phyloP scores from a whole-genome alignment of 2,329 filamentous ascomycete species.

The Colletotrichum sp. region DNA sequence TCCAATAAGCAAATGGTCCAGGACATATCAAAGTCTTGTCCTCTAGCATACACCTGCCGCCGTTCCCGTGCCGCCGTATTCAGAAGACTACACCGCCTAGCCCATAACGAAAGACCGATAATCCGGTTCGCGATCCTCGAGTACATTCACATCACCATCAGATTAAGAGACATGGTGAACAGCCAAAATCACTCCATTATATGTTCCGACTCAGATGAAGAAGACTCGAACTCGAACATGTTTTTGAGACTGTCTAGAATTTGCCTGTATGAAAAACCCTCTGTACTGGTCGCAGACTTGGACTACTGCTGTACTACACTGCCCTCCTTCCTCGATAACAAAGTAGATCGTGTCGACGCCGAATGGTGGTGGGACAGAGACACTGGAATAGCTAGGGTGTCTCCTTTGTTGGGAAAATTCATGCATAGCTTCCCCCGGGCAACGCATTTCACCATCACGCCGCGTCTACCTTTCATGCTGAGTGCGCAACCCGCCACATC shows the following conservation, averaged over 20 bases:
- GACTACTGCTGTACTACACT: neutral
- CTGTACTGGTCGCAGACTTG: neutral
- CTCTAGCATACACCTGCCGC: neutral
- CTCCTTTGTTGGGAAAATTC: neutral
- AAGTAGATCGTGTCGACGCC: neutral
- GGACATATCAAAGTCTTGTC: neutral
- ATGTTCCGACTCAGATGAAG: accelerated
- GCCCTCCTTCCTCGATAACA: accelerated
- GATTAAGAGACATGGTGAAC: neutral
- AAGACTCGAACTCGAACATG: neutral
- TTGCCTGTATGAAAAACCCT: accelerated
- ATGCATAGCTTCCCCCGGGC: neutral
- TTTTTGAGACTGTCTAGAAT: neutral
- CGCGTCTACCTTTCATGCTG: neutral
- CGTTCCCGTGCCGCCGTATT: neutral
- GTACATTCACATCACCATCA: neutral
- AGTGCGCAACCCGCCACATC: neutral
- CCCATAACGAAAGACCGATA: too few relatives aligned
- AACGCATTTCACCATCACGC: neutral
- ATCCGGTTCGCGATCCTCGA: neutral
- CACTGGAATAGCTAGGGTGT: neutral
- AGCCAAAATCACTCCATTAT: accelerated
- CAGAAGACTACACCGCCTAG: neutral
- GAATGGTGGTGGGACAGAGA: neutral
- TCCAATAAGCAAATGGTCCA: neutral